phyloP scores from a whole-genome alignment of 805 yeast species.

The Yarrowia sp. region DNA sequence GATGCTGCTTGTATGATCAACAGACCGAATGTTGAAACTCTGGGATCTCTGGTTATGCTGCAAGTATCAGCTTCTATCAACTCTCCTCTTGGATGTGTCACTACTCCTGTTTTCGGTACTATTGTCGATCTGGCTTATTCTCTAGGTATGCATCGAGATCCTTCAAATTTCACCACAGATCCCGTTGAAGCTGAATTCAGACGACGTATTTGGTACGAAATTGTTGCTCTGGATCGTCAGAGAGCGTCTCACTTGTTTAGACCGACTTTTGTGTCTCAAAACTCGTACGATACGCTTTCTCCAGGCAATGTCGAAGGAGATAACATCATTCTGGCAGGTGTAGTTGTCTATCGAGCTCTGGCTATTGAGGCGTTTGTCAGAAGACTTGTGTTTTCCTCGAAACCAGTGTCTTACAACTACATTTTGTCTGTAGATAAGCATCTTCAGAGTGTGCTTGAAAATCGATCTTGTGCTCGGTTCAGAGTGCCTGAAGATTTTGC shows the following conservation, averaged over 20 bases:
- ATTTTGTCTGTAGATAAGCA: constrained; percentile 22
- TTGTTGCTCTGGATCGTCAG: constrained; percentile 20
- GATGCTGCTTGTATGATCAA: background rate
- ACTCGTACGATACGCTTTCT: constrained; percentile 26
- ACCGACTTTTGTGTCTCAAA: constrained; percentile 16
- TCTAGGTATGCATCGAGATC: constrained; percentile 41
- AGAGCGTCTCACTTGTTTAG: constrained; percentile 19
- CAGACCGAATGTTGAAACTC: constrained; percentile 17
- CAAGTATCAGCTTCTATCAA: background rate
- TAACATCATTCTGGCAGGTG: constrained; percentile 23
- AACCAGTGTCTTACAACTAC: constrained; percentile 22
- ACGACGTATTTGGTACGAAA: constrained; percentile 35
- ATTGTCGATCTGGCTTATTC: constrained; percentile 37
- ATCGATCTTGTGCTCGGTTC: constrained; percentile 18
- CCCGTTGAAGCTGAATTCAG: constrained; percentile 38
- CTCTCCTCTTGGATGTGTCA: constrained; percentile 24
- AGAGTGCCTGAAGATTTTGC: constrained; percentile 14
- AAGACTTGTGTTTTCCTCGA: constrained; percentile 8
- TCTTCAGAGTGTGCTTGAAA: constrained; percentile 10
- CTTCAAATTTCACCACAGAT: constrained; percentile 37
- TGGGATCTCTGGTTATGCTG: constrained; percentile 18
- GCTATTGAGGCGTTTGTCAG: constrained; percentile 20
- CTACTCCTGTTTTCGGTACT: constrained; percentile 32
- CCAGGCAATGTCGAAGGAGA: constrained; percentile 12
- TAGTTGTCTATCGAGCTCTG: constrained; percentile 10